A percentile compares a stretch with the other conserved stretches of the same genome.
Conservation (phyloP, 495 filamentous ascomycete genomes). For the Penicillium bialowiezense region DNA sequence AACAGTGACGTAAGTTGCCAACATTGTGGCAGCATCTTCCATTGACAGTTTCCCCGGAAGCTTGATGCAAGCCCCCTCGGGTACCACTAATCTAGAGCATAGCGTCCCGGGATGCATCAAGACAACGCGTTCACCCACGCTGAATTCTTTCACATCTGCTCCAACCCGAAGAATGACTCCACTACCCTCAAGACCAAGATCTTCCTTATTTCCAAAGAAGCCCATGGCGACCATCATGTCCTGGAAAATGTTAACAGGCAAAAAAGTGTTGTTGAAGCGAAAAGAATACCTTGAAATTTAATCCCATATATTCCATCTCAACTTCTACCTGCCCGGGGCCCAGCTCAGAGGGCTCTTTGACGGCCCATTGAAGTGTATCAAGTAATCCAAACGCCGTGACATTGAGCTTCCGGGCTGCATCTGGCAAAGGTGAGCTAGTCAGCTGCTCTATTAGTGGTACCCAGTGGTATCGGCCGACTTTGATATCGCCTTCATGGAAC, state of each 20-base stretch:
- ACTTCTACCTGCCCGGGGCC: conserved; percentile 27
- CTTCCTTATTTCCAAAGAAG: conserved; percentile 6
- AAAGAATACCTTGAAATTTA: conserved; percentile 34
- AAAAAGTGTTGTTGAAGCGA: too few species aligned
- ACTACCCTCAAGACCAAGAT: conserved; percentile 8
- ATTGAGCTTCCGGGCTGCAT: not conserved
- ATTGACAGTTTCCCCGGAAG: conserved; percentile 28
- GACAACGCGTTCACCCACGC: conserved; percentile 39
- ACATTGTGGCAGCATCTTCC: conserved; percentile 29
- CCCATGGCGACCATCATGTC: conserved; percentile 25
- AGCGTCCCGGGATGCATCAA: conserved; percentile 8
- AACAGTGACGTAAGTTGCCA: conserved; percentile 25
- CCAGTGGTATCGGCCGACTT: conserved; percentile 29
- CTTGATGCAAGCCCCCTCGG: conserved; percentile 11
- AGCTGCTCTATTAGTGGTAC: conserved; percentile 18
- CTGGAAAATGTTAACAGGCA: not conserved
- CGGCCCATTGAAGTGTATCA: conserved; percentile 25
- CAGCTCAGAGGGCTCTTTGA: not conserved
- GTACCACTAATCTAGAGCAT: not conserved
- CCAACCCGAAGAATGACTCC: conserved; percentile 7
- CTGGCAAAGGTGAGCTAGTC: not conserved
- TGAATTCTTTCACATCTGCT: conserved; percentile 26
- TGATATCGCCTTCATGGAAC: conserved; percentile 20
- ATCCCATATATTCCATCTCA: conserved; percentile 36
- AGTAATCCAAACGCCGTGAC: conserved; percentile 17